Base-by-base conservation (phyloP, 306 rosid species). In the Rosa multiflora region DNA sequence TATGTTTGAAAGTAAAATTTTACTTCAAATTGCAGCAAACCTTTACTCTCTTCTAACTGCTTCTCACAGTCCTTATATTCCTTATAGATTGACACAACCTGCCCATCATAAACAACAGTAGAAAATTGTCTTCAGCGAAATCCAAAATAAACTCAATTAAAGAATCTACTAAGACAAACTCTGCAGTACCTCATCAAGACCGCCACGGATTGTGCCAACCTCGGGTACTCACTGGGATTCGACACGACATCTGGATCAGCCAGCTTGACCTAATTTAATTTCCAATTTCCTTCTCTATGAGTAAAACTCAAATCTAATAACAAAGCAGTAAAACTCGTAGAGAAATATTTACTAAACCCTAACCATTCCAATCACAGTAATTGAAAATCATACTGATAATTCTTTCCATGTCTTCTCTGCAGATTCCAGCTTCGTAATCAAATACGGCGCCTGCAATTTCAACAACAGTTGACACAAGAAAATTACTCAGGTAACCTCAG, bases 231-330 rank as follows among this genome's bases (percentile, higher is more conserved):
- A 10, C 82, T 88, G 49, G 89, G 99, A 83, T 95, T 90, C 42
- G 96, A 88, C 43, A 90, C 93, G 5, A 93, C 53, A 37, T 93
- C 97, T 14, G 99, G 98, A 81, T 95, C 98, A 59, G 96, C 99
- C 74, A 95, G 91, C 92, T 91, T 95, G 75, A 93, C 91, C 99
- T 95, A 76, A 82, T 53, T 79, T 47, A 55, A 66, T 42, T 78
- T 53, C 11, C 35, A 32, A 47, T 51, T 63, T n/a, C 35, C 55
- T 17, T 9, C 4, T 44, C 32, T 35, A 44, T 26, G 2, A 61
- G 26, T 11, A 15, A 13, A 44, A 61, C 32, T 46, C 79, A 44
- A 74, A 42, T 46, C 47, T 0, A 62, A 52, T 2, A 59, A 75
- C 3, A 10, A 73, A 59, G 6, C 10, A 32, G 42, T 39, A 48